A percentile compares a stretch with the other conserved stretches of the same genome.
These are phyloP conservation scores for Jatropha multifida DNA, from an alignment of 441 rosid genomes.

Conservation along the genomic window DNA sequence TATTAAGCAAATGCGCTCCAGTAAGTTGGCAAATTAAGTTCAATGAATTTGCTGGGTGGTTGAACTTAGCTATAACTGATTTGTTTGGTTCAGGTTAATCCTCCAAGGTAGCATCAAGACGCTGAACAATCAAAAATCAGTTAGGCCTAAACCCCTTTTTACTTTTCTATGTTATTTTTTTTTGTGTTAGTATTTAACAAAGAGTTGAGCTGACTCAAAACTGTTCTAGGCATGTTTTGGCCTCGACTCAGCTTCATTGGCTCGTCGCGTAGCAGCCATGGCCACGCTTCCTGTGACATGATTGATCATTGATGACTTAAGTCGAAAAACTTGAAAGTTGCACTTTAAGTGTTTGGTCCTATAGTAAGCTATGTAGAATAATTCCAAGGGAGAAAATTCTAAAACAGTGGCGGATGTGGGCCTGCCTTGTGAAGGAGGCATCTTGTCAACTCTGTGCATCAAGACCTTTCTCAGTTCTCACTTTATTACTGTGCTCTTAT, in stretches of 20 bases:
- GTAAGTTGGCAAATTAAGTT: not conserved
- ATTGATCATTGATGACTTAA: conserved; percentile 18
- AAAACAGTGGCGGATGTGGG: conserved; percentile 25
- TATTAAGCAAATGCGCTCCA: too few species aligned
- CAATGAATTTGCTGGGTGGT: not conserved
- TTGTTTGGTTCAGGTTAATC: conserved; percentile 12
- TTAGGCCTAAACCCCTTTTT: not conserved
- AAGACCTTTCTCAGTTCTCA: conserved; percentile 1
- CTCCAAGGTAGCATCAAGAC: conserved; percentile 1
- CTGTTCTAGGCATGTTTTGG: too few species aligned
- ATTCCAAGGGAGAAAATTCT: conserved; percentile 17
- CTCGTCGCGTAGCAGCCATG: not conserved
- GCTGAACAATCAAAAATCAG: conserved; percentile 26
- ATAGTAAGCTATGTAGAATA: conserved; percentile 29
- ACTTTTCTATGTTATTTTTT: not conserved
- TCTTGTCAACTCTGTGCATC: conserved; percentile 39
- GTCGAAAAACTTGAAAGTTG: not conserved
- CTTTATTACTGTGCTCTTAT: conserved; percentile 14
- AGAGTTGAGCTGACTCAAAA: too few species aligned
- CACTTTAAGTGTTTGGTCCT: conserved; percentile 22
- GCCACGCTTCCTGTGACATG: conserved; percentile 16
- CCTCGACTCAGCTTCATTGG: not conserved
- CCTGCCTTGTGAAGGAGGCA: conserved; percentile 26
- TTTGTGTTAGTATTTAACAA: not conserved
- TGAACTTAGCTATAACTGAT: not conserved